These are phyloP conservation scores for Postia placenta DNA, from an alignment of 768 basidiomycete species.

Conservation along the genomic window DNA sequence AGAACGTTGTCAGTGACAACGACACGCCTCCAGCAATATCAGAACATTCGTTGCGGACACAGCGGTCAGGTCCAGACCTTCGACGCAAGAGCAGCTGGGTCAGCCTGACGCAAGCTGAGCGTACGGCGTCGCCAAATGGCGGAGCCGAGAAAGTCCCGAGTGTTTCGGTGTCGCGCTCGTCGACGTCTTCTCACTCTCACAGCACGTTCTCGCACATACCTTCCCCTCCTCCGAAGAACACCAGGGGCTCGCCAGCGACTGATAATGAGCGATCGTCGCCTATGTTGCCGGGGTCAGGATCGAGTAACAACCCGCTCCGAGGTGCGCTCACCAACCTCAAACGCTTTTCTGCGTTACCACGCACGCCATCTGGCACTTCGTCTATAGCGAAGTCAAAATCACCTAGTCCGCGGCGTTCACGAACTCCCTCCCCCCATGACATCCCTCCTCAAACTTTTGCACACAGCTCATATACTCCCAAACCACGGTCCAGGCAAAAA, in stretches of 20 bases:
- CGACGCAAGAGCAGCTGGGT: constrained; percentile 24
- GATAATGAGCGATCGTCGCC: constrained; percentile 8
- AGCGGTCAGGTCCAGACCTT: constrained; percentile 14
- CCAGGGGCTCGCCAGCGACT: constrained; percentile 2
- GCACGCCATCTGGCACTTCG: constrained; percentile 58
- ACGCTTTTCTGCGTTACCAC: constrained; percentile 53
- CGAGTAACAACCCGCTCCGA: constrained; percentile 13
- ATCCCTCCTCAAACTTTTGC: constrained; percentile 1
- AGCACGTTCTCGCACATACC: constrained; percentile 10
- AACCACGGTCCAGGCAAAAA: no score
- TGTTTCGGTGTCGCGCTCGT: constrained; percentile 6
- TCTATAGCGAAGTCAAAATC: constrained; percentile 8
- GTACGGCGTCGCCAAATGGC: constrained; percentile 17
- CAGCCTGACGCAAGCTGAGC: constrained; percentile 15
- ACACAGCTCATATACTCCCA: no score
- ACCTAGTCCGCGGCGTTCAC: constrained; percentile 14
- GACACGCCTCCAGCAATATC: neutral
- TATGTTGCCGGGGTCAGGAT: constrained; percentile 4
- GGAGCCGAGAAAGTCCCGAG: constrained; percentile 5
- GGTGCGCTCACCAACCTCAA: constrained; percentile 29
- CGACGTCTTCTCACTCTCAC: constrained; percentile 9
- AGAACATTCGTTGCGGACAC: neutral
- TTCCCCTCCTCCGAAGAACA: constrained; percentile 14
- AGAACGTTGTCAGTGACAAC: no score
- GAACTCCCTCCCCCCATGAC: constrained; percentile 10